Percentiles rank a stretch among this genome's conserved stretches.
Conservation (phyloP, 805 yeast species). For the Candida bentonensis region DNA sequence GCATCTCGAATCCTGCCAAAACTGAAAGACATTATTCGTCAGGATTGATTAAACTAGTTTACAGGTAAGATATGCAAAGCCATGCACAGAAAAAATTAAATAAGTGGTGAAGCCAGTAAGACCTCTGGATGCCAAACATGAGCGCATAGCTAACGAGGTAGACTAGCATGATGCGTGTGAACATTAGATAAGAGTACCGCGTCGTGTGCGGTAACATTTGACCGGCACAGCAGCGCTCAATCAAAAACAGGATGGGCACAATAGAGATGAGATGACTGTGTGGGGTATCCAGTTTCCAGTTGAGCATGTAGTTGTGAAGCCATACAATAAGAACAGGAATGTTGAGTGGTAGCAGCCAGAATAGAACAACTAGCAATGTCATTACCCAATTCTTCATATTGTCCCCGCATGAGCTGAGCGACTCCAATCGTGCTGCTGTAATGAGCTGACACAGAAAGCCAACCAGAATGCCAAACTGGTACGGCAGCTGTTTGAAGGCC, state of each 20-base stretch:
- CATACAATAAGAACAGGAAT: slow-evolving; percentile 66
- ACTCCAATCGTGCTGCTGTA: not conserved
- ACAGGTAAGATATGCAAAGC: not conserved
- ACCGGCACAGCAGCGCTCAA: slow-evolving; percentile 21
- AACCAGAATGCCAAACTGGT: not conserved
- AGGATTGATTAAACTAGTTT: not conserved
- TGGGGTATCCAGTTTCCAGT: slow-evolving; percentile 73
- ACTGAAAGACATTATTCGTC: too few species aligned
- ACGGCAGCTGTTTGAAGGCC: not conserved
- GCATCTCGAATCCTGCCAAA: too few species aligned
- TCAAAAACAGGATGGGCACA: slow-evolving; percentile 49
- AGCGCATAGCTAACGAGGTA: slow-evolving; percentile 1
- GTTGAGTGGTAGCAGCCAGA: slow-evolving; percentile 65
- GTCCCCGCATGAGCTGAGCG: not conserved
- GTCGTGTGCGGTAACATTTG: not conserved
- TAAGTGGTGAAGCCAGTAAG: not conserved
- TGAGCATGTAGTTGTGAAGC: slow-evolving; percentile 58
- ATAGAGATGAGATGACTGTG: slow-evolving; percentile 60
- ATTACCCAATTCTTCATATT: slow-evolving; percentile 35
- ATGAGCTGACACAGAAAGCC: not conserved
- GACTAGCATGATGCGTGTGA: not conserved
- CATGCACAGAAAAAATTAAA: slow-evolving; percentile 1
- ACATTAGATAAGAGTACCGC: not conserved
- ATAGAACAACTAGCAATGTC: slow-evolving; percentile 48
- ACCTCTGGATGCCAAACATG: not conserved